Evolutionary conservation across 257 asterid species (phyloP).

Genomic region (Solanum piurae): DNA sequence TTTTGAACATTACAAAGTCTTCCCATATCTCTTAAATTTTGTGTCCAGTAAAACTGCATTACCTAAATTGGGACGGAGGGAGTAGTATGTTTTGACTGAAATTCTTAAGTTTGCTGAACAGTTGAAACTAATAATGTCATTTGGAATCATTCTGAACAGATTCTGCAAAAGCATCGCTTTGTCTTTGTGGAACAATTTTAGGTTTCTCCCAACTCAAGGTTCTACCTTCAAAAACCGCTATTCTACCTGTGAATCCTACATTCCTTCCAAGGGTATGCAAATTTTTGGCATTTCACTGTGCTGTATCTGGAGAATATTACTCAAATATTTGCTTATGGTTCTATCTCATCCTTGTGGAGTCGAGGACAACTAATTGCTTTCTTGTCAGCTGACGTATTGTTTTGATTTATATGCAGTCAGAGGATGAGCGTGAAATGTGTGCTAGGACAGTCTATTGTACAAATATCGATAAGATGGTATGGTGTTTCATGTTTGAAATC

Average conservation of each 20-base stretch:
- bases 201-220: constrained; percentile 82
- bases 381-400: background rate
- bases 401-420: constrained; percentile 37
- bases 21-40: background rate
- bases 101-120: background rate
- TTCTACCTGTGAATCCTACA: constrained; percentile 93
- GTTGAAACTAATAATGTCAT: background rate
- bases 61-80: background rate
- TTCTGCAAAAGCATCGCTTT: constrained; percentile 69
- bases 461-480: constrained; percentile 85
- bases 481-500: background rate
- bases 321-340: background rate
- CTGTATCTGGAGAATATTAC: background rate
- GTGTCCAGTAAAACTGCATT: background rate
- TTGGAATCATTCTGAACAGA: constrained; percentile 31
- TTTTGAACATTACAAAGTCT: background rate
- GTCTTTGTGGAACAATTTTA: constrained; percentile 51
- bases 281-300: background rate
- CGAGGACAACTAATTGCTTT: background rate
- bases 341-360: background rate
- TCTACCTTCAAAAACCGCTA: constrained; percentile 92
- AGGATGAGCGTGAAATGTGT: constrained; percentile 96
- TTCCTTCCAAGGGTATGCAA: constrained; percentile 82
- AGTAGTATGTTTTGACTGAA: background rate
- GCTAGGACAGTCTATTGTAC: constrained; percentile 98